phyloP scores from a whole-genome alignment of 441 rosid genomes.

The Euphorbia schlechtendalii region DNA sequence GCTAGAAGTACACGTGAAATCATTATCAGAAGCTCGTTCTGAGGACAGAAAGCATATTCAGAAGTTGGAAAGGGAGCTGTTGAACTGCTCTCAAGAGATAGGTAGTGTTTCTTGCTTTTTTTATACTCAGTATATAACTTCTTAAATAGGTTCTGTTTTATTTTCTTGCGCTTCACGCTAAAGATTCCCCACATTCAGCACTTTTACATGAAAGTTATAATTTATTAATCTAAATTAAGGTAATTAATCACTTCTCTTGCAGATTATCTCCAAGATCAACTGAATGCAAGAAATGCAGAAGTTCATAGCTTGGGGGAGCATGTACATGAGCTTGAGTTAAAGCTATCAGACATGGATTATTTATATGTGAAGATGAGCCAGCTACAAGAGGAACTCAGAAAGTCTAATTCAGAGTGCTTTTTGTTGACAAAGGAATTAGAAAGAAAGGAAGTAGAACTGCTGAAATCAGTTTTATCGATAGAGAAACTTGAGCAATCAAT shows the following conservation, averaged over 20 bases:
- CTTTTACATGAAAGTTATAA: background rate
- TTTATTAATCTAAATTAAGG: conserved; percentile 14
- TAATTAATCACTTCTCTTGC: conserved; percentile 13
- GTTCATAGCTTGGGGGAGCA: conserved; percentile 45
- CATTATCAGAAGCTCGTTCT: conserved; percentile 46
- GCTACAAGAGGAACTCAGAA: conserved; percentile 46
- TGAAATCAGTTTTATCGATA: conserved; percentile 33
- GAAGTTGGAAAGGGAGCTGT: conserved; percentile 61
- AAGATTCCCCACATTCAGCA: background rate
- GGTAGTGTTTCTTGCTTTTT: conserved; percentile 36
- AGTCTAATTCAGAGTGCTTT: conserved; percentile 40
- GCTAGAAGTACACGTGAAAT: conserved; percentile 52
- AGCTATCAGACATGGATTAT: conserved; percentile 46
- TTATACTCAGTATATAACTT: background rate
- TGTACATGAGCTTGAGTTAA: conserved; percentile 48
- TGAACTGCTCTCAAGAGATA: conserved; percentile 75
- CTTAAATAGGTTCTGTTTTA: background rate
- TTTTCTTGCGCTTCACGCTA: background rate
- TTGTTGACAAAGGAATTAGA: conserved; percentile 47
- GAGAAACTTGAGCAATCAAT: conserved; percentile 73
- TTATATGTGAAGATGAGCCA: conserved; percentile 34
- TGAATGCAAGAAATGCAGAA: conserved; percentile 53
- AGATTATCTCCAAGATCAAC: conserved; percentile 85
- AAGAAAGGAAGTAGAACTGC: conserved; percentile 55
- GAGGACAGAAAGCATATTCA: conserved; percentile 50